Conservation (phyloP, 2,329 filamentous ascomycete genomes). For the Rhinocladiella mackenziei region DNA sequence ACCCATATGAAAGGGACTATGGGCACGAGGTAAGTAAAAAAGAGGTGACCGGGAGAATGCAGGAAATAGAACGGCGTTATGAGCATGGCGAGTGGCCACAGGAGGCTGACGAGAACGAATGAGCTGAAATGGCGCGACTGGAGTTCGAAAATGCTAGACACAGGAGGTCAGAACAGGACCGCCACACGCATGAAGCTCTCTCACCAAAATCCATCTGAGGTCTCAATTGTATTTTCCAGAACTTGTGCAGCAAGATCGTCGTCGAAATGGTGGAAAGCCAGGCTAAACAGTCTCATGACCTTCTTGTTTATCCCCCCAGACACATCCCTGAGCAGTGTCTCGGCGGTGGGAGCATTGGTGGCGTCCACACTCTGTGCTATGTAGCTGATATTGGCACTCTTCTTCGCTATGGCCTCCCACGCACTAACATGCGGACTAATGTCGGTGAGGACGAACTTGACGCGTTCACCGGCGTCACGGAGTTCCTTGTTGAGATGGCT, state of each 20-base stretch:
- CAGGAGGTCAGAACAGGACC: slow-evolving; percentile 18
- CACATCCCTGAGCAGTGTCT: slow-evolving; percentile 33
- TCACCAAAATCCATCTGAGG: slow-evolving; percentile 36
- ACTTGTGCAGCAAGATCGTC: slow-evolving; percentile 59
- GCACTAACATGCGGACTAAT: slow-evolving; percentile 60
- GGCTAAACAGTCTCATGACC: slow-evolving; percentile 66
- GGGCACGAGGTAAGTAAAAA: slow-evolving; percentile 65
- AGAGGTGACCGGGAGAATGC: slow-evolving; percentile 52
- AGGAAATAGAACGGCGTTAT: slow-evolving; percentile 38
- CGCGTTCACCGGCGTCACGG: slow-evolving; percentile 28
- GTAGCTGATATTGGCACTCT: slow-evolving; percentile 56
- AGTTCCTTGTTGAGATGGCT: slow-evolving; percentile 51
- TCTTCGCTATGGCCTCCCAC: slow-evolving; percentile 54
- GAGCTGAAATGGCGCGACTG: slow-evolving; percentile 60
- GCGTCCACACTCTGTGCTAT: slow-evolving; percentile 63
- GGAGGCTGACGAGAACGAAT: slow-evolving; percentile 51
- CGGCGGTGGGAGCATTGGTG: slow-evolving; percentile 51
- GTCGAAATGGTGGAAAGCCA: slow-evolving; percentile 74
- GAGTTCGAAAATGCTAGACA: slow-evolving; percentile 61
- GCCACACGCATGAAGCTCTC: slow-evolving; percentile 16
- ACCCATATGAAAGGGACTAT: slow-evolving; percentile 64
- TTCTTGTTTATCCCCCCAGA: slow-evolving; percentile 42
- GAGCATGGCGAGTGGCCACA: slow-evolving; percentile 37
- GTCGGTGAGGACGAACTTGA: slow-evolving; percentile 63
- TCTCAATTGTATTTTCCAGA: slow-evolving; percentile 61